Base-by-base conservation (phyloP, 305 asterid genomes). In the Fraxinus ornus region DNA sequence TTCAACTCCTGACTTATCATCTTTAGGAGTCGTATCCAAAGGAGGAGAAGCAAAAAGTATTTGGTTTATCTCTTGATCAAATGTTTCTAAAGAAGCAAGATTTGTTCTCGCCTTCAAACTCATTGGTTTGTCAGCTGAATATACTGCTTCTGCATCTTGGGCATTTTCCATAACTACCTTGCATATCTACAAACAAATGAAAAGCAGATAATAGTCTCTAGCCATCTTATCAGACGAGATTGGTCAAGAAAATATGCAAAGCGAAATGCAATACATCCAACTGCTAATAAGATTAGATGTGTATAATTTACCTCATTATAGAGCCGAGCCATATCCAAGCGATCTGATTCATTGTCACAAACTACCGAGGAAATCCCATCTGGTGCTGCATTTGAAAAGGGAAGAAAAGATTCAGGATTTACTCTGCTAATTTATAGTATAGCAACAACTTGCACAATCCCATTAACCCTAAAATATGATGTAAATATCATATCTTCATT, bases 251-350 rank as follows among this genome's bases (percentile, higher is more conserved):
- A 6, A 79, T 2, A 47, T 22, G 64, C 79, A 64, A 78, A 44
- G 35, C 17, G 41, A 81, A 21, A 49, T 73, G 62, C 66, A 62
- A 22, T 62, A 37, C 37, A 47, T 55, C 26, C 19, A 52, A 79
- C 78, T 66, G 76, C 37, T 70, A 60, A 7, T 62, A 57, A 60
- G 35, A 32, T 68, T 37, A 3, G 60, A n/a, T n/a, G 52, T 3
- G 35, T 72, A 81, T 19, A 62, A 6, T 17, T 83, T 86, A 93
- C 98, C 98, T 91, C 94, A 79, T 95, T 95, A 78, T 89, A 95
- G 73, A 91, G 89, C 84, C 88, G 88, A 81, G 92, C 94, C 87
- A 95, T 80, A 80, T 88, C 90, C 81, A 91, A 77, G 19, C 93
- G 94, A 80, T 88, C 92, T 35, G 89, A 81, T 36, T 86, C 88